A percentile compares a stretch with the other conserved stretches of the same genome.
These are phyloP conservation scores for Guyanaporus albipodus DNA, from an alignment of 768 basidiomycete genomes.

Conservation along the genomic window DNA sequence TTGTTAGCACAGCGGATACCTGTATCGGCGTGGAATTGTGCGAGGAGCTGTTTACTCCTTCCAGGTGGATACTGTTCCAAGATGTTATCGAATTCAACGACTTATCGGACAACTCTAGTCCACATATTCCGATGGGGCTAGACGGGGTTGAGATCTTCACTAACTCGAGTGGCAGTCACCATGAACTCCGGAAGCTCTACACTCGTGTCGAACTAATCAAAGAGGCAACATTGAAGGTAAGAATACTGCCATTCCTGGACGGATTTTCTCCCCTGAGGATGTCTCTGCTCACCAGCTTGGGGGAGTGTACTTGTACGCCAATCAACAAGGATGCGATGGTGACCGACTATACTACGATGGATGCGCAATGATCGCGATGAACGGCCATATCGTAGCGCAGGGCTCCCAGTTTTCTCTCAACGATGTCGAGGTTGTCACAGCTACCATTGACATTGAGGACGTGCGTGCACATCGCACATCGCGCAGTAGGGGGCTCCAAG, in stretches of 20 bases:
- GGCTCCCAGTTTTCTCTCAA: conserved; percentile 94
- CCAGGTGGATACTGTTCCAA: conserved; percentile 52
- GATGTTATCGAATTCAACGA: too few species aligned
- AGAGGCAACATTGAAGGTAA: conserved; percentile 92
- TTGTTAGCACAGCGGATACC: conserved; percentile 89
- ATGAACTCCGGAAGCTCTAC: conserved; percentile 95
- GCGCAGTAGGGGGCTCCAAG: conserved; percentile 88
- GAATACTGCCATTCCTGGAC: neutral
- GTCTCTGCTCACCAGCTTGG: conserved; percentile 59
- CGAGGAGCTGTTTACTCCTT: conserved; percentile 96
- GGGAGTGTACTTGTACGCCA: conserved; percentile 95
- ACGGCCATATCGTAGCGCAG: conserved; percentile 89
- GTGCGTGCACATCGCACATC: conserved; percentile 85
- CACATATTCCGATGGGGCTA: conserved; percentile 95
- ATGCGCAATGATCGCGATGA: conserved; percentile 92
- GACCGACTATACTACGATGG: conserved; percentile 98
- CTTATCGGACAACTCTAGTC: conserved; percentile 45
- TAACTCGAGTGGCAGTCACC: conserved; percentile 97
- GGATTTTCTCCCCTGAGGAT: too few species aligned
- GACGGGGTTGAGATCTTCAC: conserved; percentile 99
- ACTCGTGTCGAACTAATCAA: conserved; percentile 91
- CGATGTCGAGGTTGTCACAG: conserved; percentile 95
- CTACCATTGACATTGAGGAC: conserved; percentile 96
- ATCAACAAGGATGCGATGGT: conserved; percentile 98
- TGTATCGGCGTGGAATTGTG: conserved; percentile 97